Conservation (phyloP, 2,329 filamentous ascomycete species). For the Pseudogymnoascus sp. region DNA sequence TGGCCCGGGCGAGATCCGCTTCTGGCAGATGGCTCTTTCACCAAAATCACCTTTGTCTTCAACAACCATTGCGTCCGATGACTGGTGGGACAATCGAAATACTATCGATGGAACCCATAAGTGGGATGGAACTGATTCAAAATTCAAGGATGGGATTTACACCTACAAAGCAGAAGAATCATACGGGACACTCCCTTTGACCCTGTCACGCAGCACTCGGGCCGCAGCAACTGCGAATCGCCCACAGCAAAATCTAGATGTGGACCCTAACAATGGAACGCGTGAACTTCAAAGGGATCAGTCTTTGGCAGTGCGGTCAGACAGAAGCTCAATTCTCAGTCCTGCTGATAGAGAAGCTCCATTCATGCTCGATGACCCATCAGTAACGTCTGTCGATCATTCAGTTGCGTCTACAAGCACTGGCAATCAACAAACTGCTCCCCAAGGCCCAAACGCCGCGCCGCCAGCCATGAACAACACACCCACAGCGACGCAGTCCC, state of each 20-base stretch:
- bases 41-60: conserved; percentile 25
- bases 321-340: not conserved
- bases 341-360: conserved; percentile 18
- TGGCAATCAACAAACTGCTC: not conserved
- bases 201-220: conserved; percentile 5
- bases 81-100: conserved; percentile 33
- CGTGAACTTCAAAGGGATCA: not conserved
- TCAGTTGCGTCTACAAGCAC: not conserved
- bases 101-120: conserved; percentile 15
- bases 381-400: not conserved
- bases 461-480: not conserved
- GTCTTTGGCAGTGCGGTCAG: not conserved
- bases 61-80: conserved; percentile 28
- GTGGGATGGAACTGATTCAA: conserved; percentile 13
- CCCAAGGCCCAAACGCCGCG: not conserved
- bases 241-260: not conserved
- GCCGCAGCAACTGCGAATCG: not conserved
- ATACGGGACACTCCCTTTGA: not conserved
- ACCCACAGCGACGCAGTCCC: not conserved
- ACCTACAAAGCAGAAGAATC: conserved; percentile 7
- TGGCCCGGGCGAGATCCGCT: conserved; percentile 19
- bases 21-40: conserved; percentile 30
- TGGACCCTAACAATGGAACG: not conserved
- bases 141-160: not conserved
- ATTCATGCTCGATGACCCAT: conserved; percentile 12